Evolutionary conservation across 1,139 yeast genomes (phyloP).

Genomic region (Trichomonascaceae sp.): DNA sequence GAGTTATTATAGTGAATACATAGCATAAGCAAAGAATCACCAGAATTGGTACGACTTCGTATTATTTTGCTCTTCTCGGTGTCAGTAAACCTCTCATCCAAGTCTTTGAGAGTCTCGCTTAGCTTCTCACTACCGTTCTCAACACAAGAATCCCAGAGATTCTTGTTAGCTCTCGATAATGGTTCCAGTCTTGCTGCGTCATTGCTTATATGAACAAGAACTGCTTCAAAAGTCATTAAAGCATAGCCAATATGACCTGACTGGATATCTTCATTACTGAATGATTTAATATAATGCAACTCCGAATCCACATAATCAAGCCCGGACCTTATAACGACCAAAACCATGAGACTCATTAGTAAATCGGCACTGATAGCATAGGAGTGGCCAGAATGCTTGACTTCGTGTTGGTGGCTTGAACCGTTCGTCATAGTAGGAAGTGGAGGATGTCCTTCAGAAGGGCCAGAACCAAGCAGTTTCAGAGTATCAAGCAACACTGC

Average conservation of each 20-base stretch:
- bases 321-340: slow-evolving; percentile 63
- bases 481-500: slow-evolving; percentile 50
- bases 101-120: slow-evolving; percentile 5
- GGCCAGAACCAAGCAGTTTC: slow-evolving; percentile 33
- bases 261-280: slow-evolving; percentile 44
- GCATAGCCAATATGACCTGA: slow-evolving; percentile 56
- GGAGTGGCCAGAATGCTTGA: not conserved
- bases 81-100: not conserved
- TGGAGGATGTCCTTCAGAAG: slow-evolving; percentile 12
- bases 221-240: slow-evolving; percentile 79
- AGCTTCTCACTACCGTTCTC: slow-evolving; percentile 4
- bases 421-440: slow-evolving; percentile 10
- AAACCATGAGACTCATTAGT: slow-evolving; percentile 61
- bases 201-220: slow-evolving; percentile 53
- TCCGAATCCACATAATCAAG: slow-evolving; percentile 58
- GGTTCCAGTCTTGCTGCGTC: slow-evolving; percentile 39
- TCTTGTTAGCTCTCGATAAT: slow-evolving; percentile 44
- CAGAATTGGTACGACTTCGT: slow-evolving; percentile 50
- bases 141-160: slow-evolving; percentile 44
- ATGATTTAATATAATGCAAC: slow-evolving; percentile 56
- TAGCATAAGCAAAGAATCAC: slow-evolving; percentile 54
- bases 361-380: slow-evolving; percentile 69
- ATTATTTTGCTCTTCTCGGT: slow-evolving; percentile 34
- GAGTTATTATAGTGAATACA: slow-evolving; percentile 22
- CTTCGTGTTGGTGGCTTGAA: slow-evolving; percentile 1